A percentile compares a stretch with the other conserved stretches of the same genome.
Evolutionary conservation across 2,329 filamentous ascomycete species (phyloP).

Genomic region (Clarireedia hainanense): DNA sequence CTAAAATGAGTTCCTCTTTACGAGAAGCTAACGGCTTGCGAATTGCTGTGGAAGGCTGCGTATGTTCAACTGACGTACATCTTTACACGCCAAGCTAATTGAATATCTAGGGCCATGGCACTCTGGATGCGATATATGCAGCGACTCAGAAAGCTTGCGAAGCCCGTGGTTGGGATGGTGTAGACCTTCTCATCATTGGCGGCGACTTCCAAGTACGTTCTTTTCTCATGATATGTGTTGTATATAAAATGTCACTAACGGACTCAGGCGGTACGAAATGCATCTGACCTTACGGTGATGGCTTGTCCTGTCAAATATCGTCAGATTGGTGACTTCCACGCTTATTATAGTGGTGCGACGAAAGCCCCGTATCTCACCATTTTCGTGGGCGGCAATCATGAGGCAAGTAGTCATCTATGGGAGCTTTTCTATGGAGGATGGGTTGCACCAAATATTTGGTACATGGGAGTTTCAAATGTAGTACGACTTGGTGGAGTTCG

Average conservation of each 20-base stretch:
- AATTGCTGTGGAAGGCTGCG: constrained; percentile 81
- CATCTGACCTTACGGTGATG: constrained; percentile 79
- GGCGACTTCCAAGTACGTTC: constrained; percentile 78
- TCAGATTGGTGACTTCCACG: constrained; percentile 81
- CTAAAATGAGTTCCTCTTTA: neutral
- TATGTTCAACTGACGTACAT: constrained; percentile 38
- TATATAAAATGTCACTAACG: constrained; percentile 8
- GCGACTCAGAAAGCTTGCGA: constrained; percentile 63
- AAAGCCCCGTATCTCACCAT: constrained; percentile 82
- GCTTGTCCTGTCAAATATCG: constrained; percentile 85
- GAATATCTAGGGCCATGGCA: constrained; percentile 69
- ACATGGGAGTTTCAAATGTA: constrained; percentile 87
- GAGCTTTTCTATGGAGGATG: constrained; percentile 96
- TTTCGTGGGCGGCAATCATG: constrained; percentile 92
- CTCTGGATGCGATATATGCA: constrained; percentile 83
- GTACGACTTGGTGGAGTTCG: constrained; percentile 75
- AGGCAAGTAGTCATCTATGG: constrained; percentile 82
- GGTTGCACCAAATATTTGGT: constrained; percentile 96
- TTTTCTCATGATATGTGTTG: neutral
- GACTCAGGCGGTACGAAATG: constrained; percentile 72
- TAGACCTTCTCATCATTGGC: constrained; percentile 89
- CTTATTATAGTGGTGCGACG: constrained; percentile 78
- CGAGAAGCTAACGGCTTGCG: constrained; percentile 46
- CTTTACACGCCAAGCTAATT: neutral
- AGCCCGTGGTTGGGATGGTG: constrained; percentile 65